Evolutionary conservation across 805 yeast genomes (phyloP), one percentile per base, ranked within the genome.

Genomic region (Wickerhamiella galacta): DNA sequence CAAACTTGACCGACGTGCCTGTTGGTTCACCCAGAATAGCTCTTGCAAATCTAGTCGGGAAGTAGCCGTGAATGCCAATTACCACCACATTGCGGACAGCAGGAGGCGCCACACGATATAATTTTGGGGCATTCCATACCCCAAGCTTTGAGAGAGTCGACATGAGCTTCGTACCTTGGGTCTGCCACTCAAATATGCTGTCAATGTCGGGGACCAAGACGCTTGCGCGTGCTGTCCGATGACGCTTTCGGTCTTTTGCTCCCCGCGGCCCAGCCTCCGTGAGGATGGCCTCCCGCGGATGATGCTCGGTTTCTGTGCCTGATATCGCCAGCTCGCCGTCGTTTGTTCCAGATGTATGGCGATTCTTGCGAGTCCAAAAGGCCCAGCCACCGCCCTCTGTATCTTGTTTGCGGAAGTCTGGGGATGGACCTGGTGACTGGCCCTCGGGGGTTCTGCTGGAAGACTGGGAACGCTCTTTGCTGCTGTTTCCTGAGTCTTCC

Each of bases 11-110:
- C 0, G 96, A 87, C 0, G 98, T 87, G 0, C 98, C 98, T 15
- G 92, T 90, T 3, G 98, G 98, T 40, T 85, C 83, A 2, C 98
- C 98, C 32, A 87, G 73, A 11, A 87, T 48, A 1, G 93, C 83
- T 32, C 98, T 58, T 7, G 90, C 61, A 64, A 82, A 73, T 40
- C 68, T 70, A 2, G 82, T 78, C 0, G 98, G 98, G 58, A 90
- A 87, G 48, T 85, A 87, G 1, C 98, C 98, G 57, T 87, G 98
- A 2, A 87, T 85, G 0, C 98, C 98, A 37, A 87, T 71, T 22
- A 90, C 76, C 20, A 87, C 64, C 0, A 79, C 79, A 40, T 72
- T 70, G 36, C 68, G 67, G 23, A 70, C 37, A 5, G 30, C 34
- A 1, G 37, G 29, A 1, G 53, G 51, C 12, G 38, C 11, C 2